Evolutionary conservation across 2,329 filamentous ascomycete genomes (phyloP).

Genomic region (Phoma herbarum): DNA sequence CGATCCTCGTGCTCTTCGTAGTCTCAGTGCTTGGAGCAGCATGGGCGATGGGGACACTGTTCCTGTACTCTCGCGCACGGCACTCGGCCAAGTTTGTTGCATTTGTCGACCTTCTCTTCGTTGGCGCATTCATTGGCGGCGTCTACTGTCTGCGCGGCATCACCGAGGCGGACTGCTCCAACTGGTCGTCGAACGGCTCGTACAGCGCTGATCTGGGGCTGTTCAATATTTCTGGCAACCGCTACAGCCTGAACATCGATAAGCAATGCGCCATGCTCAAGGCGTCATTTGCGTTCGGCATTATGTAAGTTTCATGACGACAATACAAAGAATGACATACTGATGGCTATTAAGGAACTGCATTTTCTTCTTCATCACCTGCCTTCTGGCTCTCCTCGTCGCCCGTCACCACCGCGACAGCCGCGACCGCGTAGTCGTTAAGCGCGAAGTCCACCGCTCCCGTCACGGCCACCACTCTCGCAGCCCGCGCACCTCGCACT

Average conservation of each 20-base stretch:
- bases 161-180: slow-evolving; percentile 71
- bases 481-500: slow-evolving; percentile 51
- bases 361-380: slow-evolving; percentile 51
- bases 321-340: background rate
- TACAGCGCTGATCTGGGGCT: slow-evolving; percentile 66
- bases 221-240: slow-evolving; percentile 63
- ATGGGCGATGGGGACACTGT: slow-evolving; percentile 68
- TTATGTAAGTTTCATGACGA: slow-evolving; percentile 71
- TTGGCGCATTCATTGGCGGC: slow-evolving; percentile 69
- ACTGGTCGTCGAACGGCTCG: slow-evolving; percentile 62
- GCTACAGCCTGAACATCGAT: slow-evolving; percentile 64
- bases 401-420: slow-evolving; percentile 54
- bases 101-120: slow-evolving; percentile 68
- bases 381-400: slow-evolving; percentile 69
- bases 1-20: slow-evolving; percentile 71
- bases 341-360: slow-evolving; percentile 47
- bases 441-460: slow-evolving; percentile 60
- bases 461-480: slow-evolving; percentile 54
- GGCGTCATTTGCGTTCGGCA: slow-evolving; percentile 85
- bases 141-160: slow-evolving; percentile 68
- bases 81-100: slow-evolving; percentile 68
- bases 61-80: slow-evolving; percentile 66
- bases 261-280: slow-evolving; percentile 94
- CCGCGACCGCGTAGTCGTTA: slow-evolving; percentile 61
- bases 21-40: slow-evolving; percentile 67